These are phyloP conservation scores for Tillandsia fasciculata DNA, from an alignment of 176 grass and related monocot genomes.

Conservation along the genomic window DNA sequence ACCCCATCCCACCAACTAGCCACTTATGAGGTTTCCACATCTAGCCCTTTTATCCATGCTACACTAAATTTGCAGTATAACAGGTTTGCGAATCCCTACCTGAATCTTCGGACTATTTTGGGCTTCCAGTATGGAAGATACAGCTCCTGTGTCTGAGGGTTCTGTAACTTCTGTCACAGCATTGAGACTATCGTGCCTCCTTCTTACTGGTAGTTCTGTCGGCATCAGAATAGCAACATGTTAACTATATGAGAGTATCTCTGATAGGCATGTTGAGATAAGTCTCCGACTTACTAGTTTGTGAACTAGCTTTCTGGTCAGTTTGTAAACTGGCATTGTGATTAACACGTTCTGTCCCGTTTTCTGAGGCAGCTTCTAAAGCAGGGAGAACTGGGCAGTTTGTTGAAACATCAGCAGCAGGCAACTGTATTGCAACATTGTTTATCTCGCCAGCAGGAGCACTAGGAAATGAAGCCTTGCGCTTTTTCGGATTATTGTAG, in stretches of 20 bases:
- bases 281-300: constrained; percentile 6
- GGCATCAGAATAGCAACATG: not conserved
- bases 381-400: constrained; percentile 19
- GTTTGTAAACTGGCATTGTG: constrained; percentile 6
- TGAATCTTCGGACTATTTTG: not conserved
- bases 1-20: too few relatives aligned
- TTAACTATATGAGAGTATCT: not conserved
- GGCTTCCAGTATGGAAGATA: not conserved
- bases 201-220: not conserved
- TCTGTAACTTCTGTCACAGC: not conserved
- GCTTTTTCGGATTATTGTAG: constrained; percentile 62
- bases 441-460: constrained; percentile 32
- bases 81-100: not conserved
- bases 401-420: constrained; percentile 32
- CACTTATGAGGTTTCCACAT: too few relatives aligned
- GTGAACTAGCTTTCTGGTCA: constrained; percentile 4
- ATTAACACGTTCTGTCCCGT: constrained; percentile 10
- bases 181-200: constrained; percentile 5
- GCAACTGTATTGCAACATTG: constrained; percentile 14
- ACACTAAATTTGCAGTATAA: not conserved
- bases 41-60: too few relatives aligned
- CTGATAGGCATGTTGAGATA: not conserved
- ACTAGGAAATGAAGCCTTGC: constrained; percentile 20
- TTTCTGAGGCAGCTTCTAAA: constrained; percentile 9
- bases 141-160: not conserved